These are phyloP conservation scores for Cubamyces lactineus DNA, from an alignment of 768 basidiomycete species.

Conservation along the genomic window DNA sequence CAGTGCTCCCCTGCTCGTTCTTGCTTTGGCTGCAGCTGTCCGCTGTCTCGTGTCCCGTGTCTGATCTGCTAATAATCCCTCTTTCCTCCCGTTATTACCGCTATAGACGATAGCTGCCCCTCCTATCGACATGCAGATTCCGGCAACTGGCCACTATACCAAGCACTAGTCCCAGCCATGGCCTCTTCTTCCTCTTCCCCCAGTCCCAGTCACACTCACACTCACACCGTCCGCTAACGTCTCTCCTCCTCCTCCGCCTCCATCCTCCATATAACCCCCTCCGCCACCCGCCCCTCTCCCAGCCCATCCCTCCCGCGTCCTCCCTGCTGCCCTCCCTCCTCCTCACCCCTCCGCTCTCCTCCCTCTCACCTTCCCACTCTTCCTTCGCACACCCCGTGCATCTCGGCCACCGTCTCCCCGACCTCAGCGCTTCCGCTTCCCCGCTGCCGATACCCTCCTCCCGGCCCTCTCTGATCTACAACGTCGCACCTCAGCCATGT, in stretches of 20 bases:
- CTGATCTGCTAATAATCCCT: constrained; percentile 19
- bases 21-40: too few species aligned
- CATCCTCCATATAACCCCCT: constrained; percentile 22
- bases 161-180: constrained; percentile 21
- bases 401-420: constrained; percentile 5
- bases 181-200: constrained; percentile 24
- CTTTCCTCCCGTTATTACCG: not conserved
- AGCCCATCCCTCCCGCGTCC: constrained; percentile 12
- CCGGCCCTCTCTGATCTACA: not conserved
- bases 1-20: too few species aligned
- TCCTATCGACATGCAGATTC: too few species aligned
- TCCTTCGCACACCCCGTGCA: not conserved
- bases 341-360: constrained; percentile 5
- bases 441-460: constrained; percentile 16
- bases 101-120: too few species aligned
- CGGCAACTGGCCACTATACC: too few species aligned
- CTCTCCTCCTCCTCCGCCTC: constrained; percentile 23
- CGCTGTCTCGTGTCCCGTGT: constrained; percentile 26
- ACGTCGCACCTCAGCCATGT: constrained; percentile 4
- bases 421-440: constrained; percentile 12
- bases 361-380: not conserved
- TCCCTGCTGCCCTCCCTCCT: not conserved
- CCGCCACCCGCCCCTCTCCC: constrained; percentile 15
- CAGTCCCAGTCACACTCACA: constrained; percentile 13
- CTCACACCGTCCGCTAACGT: constrained; percentile 17